A percentile compares a stretch with the other conserved stretches of the same genome.
Conservation (phyloP, 345 rosid genomes). For the Linum usitatissimum region DNA sequence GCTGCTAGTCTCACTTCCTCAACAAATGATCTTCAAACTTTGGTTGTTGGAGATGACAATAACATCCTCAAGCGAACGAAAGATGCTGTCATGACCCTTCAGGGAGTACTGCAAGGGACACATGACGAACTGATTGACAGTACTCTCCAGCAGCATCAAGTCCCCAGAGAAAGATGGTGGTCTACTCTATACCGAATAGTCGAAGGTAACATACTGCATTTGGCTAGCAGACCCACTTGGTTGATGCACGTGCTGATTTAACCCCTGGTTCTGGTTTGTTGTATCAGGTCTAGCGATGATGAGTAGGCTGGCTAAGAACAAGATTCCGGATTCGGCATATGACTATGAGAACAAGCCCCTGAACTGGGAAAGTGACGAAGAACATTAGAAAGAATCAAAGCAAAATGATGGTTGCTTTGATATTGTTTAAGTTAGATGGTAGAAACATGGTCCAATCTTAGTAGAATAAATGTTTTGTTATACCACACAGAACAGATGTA, state of each 20-base stretch:
- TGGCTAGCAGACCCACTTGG: background rate
- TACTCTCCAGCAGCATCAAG: conserved; percentile 34
- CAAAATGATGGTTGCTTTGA: background rate
- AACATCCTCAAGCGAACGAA: conserved; percentile 59
- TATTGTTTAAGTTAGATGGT: background rate
- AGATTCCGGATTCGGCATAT: conserved; percentile 35
- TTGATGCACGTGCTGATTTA: background rate
- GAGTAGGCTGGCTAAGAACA: conserved; percentile 47
- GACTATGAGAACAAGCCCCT: conserved; percentile 5
- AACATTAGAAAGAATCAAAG: background rate
- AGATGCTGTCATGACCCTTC: conserved; percentile 64
- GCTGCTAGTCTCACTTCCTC: conserved; percentile 62
- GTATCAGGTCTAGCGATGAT: conserved; percentile 64
- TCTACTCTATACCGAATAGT: conserved; percentile 74
- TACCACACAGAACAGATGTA: background rate
- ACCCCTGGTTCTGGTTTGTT: conserved; percentile 3
- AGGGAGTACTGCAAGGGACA: conserved; percentile 71
- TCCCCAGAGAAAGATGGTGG: conserved; percentile 80
- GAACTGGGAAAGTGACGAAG: background rate
- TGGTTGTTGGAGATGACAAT: conserved; percentile 39
- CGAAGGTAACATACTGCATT: conserved; percentile 44
- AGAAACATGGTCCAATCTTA: background rate
- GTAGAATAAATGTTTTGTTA: background rate
- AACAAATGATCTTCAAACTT: conserved; percentile 48
- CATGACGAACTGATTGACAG: conserved; percentile 51